Evolutionary conservation across 495 filamentous ascomycete species (phyloP).

Genomic region (Xylaria castorea): DNA sequence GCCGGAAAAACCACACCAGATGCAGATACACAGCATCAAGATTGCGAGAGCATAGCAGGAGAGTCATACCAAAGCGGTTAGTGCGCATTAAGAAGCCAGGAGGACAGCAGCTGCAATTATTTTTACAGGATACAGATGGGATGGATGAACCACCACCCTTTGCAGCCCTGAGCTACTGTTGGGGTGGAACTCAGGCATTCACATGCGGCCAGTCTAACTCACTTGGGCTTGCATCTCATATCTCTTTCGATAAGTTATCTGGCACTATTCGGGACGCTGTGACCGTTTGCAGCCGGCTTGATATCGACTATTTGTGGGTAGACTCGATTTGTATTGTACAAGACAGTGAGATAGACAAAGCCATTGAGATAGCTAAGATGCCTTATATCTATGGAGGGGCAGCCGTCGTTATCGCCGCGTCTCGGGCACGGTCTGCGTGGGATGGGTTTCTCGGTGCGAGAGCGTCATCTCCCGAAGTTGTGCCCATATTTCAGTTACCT

Average conservation of each 20-base stretch:
- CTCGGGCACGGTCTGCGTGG: not conserved
- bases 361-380: slow-evolving; percentile 26
- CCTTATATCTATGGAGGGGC: slow-evolving; percentile 26
- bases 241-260: not conserved
- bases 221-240: not conserved
- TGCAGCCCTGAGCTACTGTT: slow-evolving; percentile 30
- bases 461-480: not conserved
- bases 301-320: slow-evolving; percentile 37
- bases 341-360: slow-evolving; percentile 18
- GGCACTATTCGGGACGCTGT: not conserved
- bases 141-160: not conserved
- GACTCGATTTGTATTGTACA: slow-evolving; percentile 26
- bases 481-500: not conserved
- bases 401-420: not conserved
- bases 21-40: not conserved
- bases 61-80: not conserved
- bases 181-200: slow-evolving; percentile 23
- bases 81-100: not conserved
- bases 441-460: not conserved
- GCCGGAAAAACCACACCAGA: not conserved
- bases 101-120: not conserved
- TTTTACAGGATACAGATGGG: not conserved
- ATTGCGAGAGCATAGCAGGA: not conserved
- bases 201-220: slow-evolving; percentile 12
- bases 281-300: slow-evolving; percentile 22